Evolutionary conservation across 768 basidiomycete genomes (phyloP), one percentile per base, ranked within the genome.

Genomic region (Mycena floridula): DNA sequence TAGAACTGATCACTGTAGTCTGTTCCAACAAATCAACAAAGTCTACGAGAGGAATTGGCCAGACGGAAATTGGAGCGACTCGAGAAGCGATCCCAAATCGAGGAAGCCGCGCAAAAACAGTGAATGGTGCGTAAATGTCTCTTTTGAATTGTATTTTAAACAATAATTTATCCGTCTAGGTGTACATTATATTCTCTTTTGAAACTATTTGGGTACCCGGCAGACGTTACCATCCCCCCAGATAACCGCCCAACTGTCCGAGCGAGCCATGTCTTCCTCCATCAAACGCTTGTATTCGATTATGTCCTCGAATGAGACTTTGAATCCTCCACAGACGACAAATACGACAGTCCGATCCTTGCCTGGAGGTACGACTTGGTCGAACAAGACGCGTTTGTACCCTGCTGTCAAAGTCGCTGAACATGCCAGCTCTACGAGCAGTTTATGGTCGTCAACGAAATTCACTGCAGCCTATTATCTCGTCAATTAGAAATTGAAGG

Each of bases 351-450:
- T 65, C 24, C 66, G 61, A 38, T 53, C 59, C 13, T 43, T 49
- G 26, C 55, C 45, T n/a, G 55, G 57, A 21, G 58, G 68, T 3
- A 81, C 64, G 18, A 82, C 49, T 36, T 59, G 69, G 46, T 75
- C 60, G 54, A 89, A 79, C 22, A 89, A 61, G 5, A 63, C 59
- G 2, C 61, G 68, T 25, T 72, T 73, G 55, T 88, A 89, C 2
- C 78, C 85, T 2, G 84, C 74, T 2, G 74, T 69, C 7, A 90
- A 67, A 3, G 86, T 79, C 7, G 82, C 79, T 5, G 85, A 70
- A 50, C 86, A 88, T 2, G 88, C 82, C 20, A 89, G 67, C 53
- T 90, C 86, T 8, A 85, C 77, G 21, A 89, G 66, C 45, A 81
- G 65, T 59, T 85, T 86, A 55, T 89, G 86, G 47, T 87, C 84